Conservation (phyloP, 805 yeast genomes). For the Suhomyces pyralidae region DNA sequence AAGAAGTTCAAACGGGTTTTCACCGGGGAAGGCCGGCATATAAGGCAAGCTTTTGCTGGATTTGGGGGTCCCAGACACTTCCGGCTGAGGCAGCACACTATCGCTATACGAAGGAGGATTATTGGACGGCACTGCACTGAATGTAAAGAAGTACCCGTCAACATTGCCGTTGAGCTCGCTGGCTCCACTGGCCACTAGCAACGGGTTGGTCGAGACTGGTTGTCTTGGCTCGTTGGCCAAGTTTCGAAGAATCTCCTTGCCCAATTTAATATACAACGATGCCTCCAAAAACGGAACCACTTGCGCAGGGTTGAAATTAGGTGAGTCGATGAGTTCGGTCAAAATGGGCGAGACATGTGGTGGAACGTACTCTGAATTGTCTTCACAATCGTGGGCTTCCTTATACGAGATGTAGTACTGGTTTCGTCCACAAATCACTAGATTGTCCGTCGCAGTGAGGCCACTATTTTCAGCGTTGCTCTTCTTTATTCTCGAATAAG, state of each 20-base stretch:
- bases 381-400: conserved; percentile 5
- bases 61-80: not conserved
- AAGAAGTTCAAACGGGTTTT: conserved; percentile 33
- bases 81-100: conserved; percentile 4
- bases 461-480: not conserved
- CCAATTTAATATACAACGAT: conserved; percentile 60
- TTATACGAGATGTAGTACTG: conserved; percentile 15
- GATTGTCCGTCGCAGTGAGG: conserved; percentile 2
- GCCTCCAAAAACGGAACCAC: conserved; percentile 76
- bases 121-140: conserved; percentile 63
- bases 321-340: conserved; percentile 71
- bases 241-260: conserved; percentile 55
- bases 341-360: conserved; percentile 59
- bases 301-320: conserved; percentile 62
- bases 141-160: conserved; percentile 71
- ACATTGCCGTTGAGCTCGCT: conserved; percentile 71
- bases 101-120: conserved; percentile 59
- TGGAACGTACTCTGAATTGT: conserved; percentile 20
- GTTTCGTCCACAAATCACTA: conserved; percentile 15
- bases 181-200: conserved; percentile 75
- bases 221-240: conserved; percentile 61
- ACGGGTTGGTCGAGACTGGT: conserved; percentile 62
- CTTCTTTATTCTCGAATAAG: conserved; percentile 12
- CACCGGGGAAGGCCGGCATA: conserved; percentile 13
- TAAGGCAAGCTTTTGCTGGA: conserved; percentile 6